phyloP scores from a whole-genome alignment of 2,329 filamentous ascomycete genomes.

The Apiospora koreana region DNA sequence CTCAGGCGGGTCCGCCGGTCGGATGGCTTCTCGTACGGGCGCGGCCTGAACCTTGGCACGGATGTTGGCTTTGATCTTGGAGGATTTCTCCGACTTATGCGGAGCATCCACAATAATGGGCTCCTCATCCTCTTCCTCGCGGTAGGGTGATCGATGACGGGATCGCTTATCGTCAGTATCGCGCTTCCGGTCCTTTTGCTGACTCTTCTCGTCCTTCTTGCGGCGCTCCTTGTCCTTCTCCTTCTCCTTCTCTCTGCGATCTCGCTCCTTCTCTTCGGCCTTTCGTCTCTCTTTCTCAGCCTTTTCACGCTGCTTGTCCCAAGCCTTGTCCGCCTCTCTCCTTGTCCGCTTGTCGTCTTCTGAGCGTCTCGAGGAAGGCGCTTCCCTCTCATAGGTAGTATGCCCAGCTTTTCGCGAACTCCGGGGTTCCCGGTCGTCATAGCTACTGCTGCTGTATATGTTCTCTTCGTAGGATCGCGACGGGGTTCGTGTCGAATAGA shows the following conservation, averaged over 20 bases:
- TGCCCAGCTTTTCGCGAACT: slow-evolving; percentile 21
- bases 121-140: neutral
- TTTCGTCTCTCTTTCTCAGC: slow-evolving; percentile 25
- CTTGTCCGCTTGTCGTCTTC: slow-evolving; percentile 38
- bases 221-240: slow-evolving; percentile 27
- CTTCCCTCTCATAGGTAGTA: slow-evolving; percentile 35
- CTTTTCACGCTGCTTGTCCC: slow-evolving; percentile 19
- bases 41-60: slow-evolving; percentile 12
- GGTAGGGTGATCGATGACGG: neutral
- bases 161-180: slow-evolving; percentile 30
- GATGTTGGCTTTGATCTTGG: slow-evolving; percentile 16
- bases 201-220: slow-evolving; percentile 27
- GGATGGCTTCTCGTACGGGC: neutral
- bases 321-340: slow-evolving; percentile 27
- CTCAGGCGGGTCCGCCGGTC: neutral
- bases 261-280: slow-evolving; percentile 30
- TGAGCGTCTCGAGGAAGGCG: slow-evolving; percentile 37
- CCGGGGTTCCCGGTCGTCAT: slow-evolving; percentile 20
- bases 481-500: slow-evolving; percentile 14
- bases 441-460: slow-evolving; percentile 11
- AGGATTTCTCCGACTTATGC: neutral
- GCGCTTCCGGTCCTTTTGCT: slow-evolving; percentile 32
- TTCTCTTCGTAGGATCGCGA: slow-evolving; percentile 15
- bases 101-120: neutral
- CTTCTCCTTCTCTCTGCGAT: slow-evolving; percentile 38